phyloP scores from a whole-genome alignment of 2,329 filamentous ascomycete species.

The Neurospora sp. region DNA sequence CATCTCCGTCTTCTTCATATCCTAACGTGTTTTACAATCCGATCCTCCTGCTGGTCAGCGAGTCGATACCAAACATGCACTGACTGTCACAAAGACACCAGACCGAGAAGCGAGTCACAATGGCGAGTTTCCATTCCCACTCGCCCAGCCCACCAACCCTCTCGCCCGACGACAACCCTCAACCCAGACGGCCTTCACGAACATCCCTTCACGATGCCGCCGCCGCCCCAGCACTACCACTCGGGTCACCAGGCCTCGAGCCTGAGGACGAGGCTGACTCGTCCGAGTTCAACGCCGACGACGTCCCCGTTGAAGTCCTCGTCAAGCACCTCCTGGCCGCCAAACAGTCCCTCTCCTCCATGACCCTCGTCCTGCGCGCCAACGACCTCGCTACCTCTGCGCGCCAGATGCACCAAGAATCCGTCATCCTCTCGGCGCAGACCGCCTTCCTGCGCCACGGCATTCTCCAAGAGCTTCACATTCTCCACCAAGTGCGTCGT shows the following conservation, averaged over 20 bases:
- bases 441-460: slow-evolving; percentile 57
- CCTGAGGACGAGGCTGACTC: slow-evolving; percentile 8
- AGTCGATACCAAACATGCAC: background rate
- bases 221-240: background rate
- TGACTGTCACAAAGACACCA: background rate
- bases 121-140: background rate
- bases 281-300: slow-evolving; percentile 26
- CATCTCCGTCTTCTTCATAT: background rate
- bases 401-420: slow-evolving; percentile 67
- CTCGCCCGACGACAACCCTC: background rate
- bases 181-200: background rate
- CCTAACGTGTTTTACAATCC: too few species aligned
- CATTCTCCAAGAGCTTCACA: slow-evolving; percentile 44
- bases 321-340: slow-evolving; percentile 78
- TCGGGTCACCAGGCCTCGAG: slow-evolving; percentile 4
- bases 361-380: slow-evolving; percentile 72
- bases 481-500: slow-evolving; percentile 41
- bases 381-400: slow-evolving; percentile 77
- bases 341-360: slow-evolving; percentile 78
- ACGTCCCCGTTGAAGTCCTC: slow-evolving; percentile 59
- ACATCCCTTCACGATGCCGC: background rate
- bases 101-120: background rate
- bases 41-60: background rate
- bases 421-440: slow-evolving; percentile 61
- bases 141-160: slow-evolving; percentile 6